Evolutionary conservation across 768 basidiomycete species (phyloP).

Genomic region (Leccinum obscurum): DNA sequence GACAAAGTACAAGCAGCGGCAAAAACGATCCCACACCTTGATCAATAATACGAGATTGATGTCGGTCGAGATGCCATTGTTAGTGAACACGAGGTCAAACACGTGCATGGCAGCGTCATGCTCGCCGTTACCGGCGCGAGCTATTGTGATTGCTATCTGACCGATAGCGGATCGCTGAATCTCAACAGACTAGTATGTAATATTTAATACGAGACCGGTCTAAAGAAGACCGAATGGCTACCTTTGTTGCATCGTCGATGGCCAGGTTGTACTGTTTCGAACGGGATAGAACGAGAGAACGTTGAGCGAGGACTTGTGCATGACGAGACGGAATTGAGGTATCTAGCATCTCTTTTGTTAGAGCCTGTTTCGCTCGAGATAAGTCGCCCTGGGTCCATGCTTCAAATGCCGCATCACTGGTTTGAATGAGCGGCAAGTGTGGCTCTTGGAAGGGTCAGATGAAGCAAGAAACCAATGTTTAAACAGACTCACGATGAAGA

Average conservation of each 20-base stretch:
- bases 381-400: slow-evolving; percentile 2
- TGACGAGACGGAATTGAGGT: neutral
- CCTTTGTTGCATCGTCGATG: slow-evolving; percentile 7
- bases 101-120: neutral
- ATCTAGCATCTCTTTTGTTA: neutral
- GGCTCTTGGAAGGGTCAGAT: neutral
- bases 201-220: neutral
- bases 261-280: neutral
- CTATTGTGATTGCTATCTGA: slow-evolving; percentile 10
- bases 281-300: neutral
- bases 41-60: slow-evolving; percentile 10
- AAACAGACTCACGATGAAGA: neutral
- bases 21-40: neutral
- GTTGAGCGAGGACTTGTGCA: slow-evolving; percentile 3
- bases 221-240: neutral
- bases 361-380: neutral
- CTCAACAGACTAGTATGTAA: slow-evolving; percentile 1
- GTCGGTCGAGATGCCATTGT: neutral
- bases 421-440: neutral
- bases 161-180: slow-evolving; percentile 6
- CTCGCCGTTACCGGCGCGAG: neutral
- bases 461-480: accelerated
- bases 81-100: slow-evolving; percentile 13
- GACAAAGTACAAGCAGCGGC: neutral
- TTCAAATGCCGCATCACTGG: neutral